phyloP scores from a whole-genome alignment of 2,329 filamentous ascomycete species.

The Botrytis cinerea region DNA sequence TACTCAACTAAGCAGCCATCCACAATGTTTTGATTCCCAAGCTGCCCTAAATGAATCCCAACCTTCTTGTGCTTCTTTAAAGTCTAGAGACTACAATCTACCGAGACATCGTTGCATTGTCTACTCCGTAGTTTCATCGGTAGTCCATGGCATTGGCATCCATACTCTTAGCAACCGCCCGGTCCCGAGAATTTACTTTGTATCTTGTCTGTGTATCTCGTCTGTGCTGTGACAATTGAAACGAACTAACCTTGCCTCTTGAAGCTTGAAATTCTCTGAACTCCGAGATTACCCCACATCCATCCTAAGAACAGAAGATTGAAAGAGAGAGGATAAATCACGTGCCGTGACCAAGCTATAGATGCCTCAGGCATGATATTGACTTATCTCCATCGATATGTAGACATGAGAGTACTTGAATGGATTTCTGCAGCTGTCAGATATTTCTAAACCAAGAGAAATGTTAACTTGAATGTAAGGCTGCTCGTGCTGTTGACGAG shows the following conservation, averaged over 20 bases:
- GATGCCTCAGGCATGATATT: not conserved
- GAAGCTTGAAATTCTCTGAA: not conserved
- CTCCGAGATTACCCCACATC: not conserved
- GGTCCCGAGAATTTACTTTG: not conserved
- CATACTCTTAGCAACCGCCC: not conserved
- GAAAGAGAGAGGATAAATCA: not conserved
- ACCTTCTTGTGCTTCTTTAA: not conserved
- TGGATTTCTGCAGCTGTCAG: not conserved
- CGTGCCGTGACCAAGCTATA: not conserved
- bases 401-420: no score
- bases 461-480: not conserved
- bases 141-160: not conserved
- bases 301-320: not conserved
- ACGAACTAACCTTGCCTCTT: not conserved
- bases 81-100: not conserved
- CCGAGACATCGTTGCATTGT: not conserved
- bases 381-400: no score
- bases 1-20: not conserved
- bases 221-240: constrained; percentile 1
- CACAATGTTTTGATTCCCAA: not conserved
- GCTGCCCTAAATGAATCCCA: not conserved
- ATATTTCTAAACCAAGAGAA: not conserved
- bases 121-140: not conserved
- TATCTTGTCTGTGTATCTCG: not conserved
- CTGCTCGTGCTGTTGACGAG: not conserved